Conservation (phyloP, 768 basidiomycete species). For the Kwoniella heveanensis region DNA sequence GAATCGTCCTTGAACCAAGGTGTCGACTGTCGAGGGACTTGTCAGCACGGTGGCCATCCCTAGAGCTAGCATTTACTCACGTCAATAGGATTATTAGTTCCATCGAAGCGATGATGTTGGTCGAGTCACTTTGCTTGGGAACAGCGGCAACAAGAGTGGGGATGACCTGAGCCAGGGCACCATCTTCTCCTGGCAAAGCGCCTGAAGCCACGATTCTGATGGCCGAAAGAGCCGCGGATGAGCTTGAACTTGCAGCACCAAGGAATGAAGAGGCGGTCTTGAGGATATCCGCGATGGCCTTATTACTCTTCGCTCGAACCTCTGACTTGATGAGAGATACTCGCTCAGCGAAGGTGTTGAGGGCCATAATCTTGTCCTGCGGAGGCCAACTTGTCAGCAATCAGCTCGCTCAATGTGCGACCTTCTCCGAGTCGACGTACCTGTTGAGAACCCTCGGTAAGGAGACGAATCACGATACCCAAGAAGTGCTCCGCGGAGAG, state of each 20-base stretch:
- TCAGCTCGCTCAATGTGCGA: too few relatives aligned
- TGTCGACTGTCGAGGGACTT: conserved; percentile 70
- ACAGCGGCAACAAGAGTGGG: conserved; percentile 62
- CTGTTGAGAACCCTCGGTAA: conserved; percentile 62
- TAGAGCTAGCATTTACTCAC: conserved; percentile 64
- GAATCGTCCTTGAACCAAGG: conserved; percentile 85
- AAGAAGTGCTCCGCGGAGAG: conserved; percentile 76
- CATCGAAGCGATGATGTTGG: conserved; percentile 18
- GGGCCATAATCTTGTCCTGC: conserved; percentile 57
- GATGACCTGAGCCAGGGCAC: conserved; percentile 64
- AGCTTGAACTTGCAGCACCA: conserved; percentile 56
- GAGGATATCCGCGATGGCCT: conserved; percentile 64
- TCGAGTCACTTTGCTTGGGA: conserved; percentile 6
- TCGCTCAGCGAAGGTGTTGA: conserved; percentile 70
- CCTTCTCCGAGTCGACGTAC: conserved; percentile 57
- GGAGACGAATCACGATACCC: conserved; percentile 62
- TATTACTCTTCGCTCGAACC: conserved; percentile 62
- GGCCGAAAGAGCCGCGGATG: conserved; percentile 65
- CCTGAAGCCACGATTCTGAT: conserved; percentile 66
- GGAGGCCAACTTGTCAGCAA: background rate
- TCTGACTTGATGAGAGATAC: conserved; percentile 65
- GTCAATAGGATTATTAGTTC: conserved; percentile 64
- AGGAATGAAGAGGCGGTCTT: conserved; percentile 61
- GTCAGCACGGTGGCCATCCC: too few relatives aligned
- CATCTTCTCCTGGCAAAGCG: conserved; percentile 68